Conservation (phyloP, 306 rosid genomes). For the Aeschynomene evenia region DNA sequence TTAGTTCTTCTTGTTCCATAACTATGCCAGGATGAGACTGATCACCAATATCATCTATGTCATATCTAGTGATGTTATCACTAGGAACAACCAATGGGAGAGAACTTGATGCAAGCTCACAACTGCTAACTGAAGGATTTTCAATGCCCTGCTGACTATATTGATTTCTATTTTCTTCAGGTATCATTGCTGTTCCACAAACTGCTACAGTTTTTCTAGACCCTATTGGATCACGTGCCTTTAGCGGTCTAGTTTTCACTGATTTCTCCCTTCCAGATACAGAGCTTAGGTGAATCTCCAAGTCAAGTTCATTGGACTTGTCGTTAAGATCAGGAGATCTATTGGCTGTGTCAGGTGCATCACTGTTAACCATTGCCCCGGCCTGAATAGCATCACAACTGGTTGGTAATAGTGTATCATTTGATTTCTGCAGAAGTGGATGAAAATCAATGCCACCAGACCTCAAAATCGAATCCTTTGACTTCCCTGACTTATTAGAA, state of each 20-base stretch:
- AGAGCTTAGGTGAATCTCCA: slow-evolving; percentile 80
- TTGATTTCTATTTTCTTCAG: slow-evolving; percentile 33
- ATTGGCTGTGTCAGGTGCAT: slow-evolving; percentile 34
- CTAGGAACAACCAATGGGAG: slow-evolving; percentile 34
- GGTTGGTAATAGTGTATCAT: slow-evolving; percentile 36
- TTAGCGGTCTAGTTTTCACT: slow-evolving; percentile 37
- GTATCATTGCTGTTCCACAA: slow-evolving; percentile 31
- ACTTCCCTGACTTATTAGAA: slow-evolving; percentile 45
- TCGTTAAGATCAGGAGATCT: slow-evolving; percentile 36
- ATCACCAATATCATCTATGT: slow-evolving; percentile 56
- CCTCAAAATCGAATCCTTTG: slow-evolving; percentile 49
- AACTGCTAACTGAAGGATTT: slow-evolving; percentile 35
- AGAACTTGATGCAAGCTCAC: slow-evolving; percentile 41
- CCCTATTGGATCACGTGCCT: slow-evolving; percentile 35
- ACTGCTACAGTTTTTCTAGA: slow-evolving; percentile 29
- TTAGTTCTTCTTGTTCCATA: slow-evolving; percentile 96
- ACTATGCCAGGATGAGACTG: slow-evolving; percentile 78
- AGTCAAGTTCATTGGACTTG: slow-evolving; percentile 68
- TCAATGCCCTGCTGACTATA: slow-evolving; percentile 38
- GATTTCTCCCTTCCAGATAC: slow-evolving; percentile 51
- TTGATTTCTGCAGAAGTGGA: slow-evolving; percentile 85
- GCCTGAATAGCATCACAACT: slow-evolving; percentile 42
- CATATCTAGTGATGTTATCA: slow-evolving; percentile 45
- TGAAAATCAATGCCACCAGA: slow-evolving; percentile 84
- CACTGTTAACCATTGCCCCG: slow-evolving; percentile 31